These are phyloP conservation scores for Venustampulla echinocandica DNA, from an alignment of 495 filamentous ascomycete genomes.

Conservation along the genomic window DNA sequence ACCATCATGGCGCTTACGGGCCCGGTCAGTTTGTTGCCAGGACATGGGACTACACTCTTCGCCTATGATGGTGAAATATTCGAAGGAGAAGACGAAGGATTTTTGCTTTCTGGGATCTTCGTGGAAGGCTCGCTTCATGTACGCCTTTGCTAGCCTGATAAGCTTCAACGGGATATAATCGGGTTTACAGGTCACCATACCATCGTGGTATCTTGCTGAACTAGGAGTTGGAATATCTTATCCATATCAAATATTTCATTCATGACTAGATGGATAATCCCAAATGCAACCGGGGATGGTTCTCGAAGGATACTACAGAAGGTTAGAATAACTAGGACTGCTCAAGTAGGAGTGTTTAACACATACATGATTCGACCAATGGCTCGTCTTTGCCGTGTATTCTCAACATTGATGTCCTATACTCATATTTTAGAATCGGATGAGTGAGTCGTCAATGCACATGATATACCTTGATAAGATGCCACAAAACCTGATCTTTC, in stretches of 20 bases:
- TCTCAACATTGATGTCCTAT: slow-evolving; percentile 33
- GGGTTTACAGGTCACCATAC: slow-evolving; percentile 17
- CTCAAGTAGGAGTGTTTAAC: not conserved
- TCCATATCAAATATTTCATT: slow-evolving; percentile 42
- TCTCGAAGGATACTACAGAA: slow-evolving; percentile 35
- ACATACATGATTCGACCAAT: slow-evolving; percentile 44
- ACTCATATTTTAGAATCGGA: not conserved
- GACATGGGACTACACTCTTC: slow-evolving; percentile 36
- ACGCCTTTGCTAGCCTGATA: slow-evolving; percentile 15
- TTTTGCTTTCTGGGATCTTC: slow-evolving; percentile 29
- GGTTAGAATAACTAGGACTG: not conserved
- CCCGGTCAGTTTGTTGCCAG: slow-evolving; percentile 37
- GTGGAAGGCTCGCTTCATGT: slow-evolving; percentile 32
- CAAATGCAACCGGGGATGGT: slow-evolving; percentile 42
- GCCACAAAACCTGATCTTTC: slow-evolving; percentile 16
- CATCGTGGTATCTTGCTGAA: slow-evolving; percentile 22
- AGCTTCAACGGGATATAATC: slow-evolving; percentile 9
- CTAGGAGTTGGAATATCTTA: slow-evolving; percentile 38
- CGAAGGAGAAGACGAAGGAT: slow-evolving; percentile 46
- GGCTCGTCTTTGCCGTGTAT: slow-evolving; percentile 26
- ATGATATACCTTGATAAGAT: slow-evolving; percentile 11
- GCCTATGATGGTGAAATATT: slow-evolving; percentile 45
- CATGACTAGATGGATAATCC: slow-evolving; percentile 41
- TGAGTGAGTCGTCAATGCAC: not conserved
- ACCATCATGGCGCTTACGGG: slow-evolving; percentile 19